These are phyloP conservation scores for Periconia digitata DNA, from an alignment of 2,329 filamentous ascomycete genomes.

Conservation along the genomic window DNA sequence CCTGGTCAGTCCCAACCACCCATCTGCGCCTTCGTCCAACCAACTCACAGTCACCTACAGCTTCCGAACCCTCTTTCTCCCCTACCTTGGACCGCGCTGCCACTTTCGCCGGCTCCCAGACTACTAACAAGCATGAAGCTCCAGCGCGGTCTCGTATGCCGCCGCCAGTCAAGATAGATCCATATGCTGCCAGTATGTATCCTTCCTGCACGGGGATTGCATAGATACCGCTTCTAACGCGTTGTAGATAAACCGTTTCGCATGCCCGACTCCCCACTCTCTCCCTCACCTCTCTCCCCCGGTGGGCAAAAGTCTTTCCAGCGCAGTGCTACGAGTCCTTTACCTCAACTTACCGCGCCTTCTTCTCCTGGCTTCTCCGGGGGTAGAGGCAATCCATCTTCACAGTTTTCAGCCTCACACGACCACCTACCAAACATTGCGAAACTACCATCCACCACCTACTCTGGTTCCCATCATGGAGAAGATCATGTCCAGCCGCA, in stretches of 20 bases:
- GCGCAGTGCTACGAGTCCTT: conserved; percentile 39
- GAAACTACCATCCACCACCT: not conserved
- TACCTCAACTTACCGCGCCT: conserved; percentile 33
- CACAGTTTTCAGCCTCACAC: too few relatives aligned
- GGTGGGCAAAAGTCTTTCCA: conserved; percentile 29
- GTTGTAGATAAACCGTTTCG: conserved; percentile 39
- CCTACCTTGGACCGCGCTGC: conserved; percentile 37
- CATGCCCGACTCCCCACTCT: conserved; percentile 16
- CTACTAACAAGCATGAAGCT: conserved; percentile 27
- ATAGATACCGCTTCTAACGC: conserved; percentile 15
- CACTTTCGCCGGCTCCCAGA: conserved; percentile 30
- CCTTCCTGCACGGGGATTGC: not conserved
- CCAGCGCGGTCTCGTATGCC: conserved; percentile 48
- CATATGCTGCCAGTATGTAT: conserved; percentile 59
- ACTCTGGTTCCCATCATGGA: conserved; percentile 17
- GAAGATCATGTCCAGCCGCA: conserved; percentile 36
- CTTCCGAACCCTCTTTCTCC: conserved; percentile 10
- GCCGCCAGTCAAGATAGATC: conserved; percentile 59
- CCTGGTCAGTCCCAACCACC: conserved; percentile 51
- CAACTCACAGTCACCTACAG: not conserved
- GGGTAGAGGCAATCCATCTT: conserved; percentile 55
- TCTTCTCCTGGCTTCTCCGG: conserved; percentile 35
- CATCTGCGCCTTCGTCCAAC: not conserved
- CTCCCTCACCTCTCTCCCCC: conserved; percentile 22
- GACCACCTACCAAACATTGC: too few relatives aligned